These are phyloP conservation scores for Fusarium nelsonii DNA, from an alignment of 2,329 filamentous ascomycete genomes.

Conservation along the genomic window DNA sequence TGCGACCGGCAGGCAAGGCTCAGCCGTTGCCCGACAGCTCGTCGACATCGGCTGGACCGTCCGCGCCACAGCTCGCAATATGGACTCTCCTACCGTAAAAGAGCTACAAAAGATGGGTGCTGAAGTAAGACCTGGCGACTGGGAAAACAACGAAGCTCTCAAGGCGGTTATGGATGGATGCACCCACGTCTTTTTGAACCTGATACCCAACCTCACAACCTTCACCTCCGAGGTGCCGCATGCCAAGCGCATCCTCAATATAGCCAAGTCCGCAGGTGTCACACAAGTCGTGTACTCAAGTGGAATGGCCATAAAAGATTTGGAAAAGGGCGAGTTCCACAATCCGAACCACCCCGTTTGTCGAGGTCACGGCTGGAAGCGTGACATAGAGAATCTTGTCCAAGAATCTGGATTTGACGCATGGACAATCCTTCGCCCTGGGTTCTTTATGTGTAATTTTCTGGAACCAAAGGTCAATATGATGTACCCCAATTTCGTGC, in stretches of 20 bases:
- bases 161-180: not conserved
- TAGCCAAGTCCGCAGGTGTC: not conserved
- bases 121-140: not conserved
- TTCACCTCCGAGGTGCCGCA: not conserved
- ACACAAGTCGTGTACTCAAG: conserved; percentile 20
- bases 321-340: conserved; percentile 1
- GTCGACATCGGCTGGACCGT: conserved; percentile 3
- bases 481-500: conserved; percentile 5
- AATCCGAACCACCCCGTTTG: not conserved
- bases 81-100: not conserved
- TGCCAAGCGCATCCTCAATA: not conserved
- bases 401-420: not conserved
- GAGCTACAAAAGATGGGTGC: not conserved
- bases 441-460: conserved; percentile 23
- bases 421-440: conserved; percentile 14
- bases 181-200: conserved; percentile 4
- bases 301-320: conserved; percentile 16
- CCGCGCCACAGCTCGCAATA: conserved; percentile 1
- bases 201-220: conserved; percentile 6
- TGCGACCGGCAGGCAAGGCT: conserved; percentile 15
- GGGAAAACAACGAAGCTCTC: not conserved
- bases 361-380: conserved; percentile 1
- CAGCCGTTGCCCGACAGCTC: conserved; percentile 1
- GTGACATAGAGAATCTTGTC: not conserved
- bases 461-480: conserved; percentile 13